A percentile compares a stretch with the other conserved stretches of the same genome.
These are phyloP conservation scores for Phytophthora pisi DNA, from an alignment of 352 stramenopile species.

Conservation along the genomic window DNA sequence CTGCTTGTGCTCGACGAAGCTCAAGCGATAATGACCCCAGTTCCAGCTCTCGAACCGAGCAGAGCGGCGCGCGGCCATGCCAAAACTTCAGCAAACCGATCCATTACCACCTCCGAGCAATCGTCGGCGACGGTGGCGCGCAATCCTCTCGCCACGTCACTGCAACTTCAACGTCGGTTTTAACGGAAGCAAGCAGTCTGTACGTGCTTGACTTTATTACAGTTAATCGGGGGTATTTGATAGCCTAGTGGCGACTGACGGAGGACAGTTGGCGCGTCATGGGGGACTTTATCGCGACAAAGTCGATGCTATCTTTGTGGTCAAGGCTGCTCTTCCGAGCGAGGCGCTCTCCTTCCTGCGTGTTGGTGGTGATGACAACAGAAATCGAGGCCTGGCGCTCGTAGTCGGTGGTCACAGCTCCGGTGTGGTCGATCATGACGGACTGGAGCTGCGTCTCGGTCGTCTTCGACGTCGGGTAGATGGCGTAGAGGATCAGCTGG, in stretches of 20 bases:
- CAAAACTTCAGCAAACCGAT: neutral
- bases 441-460: constrained; percentile 16
- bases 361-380: constrained; percentile 17
- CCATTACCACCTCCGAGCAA: constrained; percentile 7
- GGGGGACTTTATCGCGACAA: constrained; percentile 23
- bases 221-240: neutral
- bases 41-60: neutral
- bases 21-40: neutral
- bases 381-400: constrained; percentile 26
- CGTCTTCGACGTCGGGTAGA: constrained; percentile 30
- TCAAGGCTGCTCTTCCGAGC: constrained; percentile 25
- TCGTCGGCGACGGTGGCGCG: neutral
- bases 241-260: neutral
- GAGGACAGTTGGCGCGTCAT: constrained; percentile 5
- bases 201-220: neutral
- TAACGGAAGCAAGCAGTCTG: neutral
- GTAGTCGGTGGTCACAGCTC: constrained; percentile 1
- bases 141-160: neutral
- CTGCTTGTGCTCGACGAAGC: neutral
- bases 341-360: neutral
- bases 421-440: constrained; percentile 15
- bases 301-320: constrained; percentile 23
- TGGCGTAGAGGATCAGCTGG: constrained; percentile 33
- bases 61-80: neutral
- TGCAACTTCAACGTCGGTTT: neutral